Base-by-base conservation (phyloP, 2,329 filamentous ascomycete genomes). In the Cadophora sp. region DNA sequence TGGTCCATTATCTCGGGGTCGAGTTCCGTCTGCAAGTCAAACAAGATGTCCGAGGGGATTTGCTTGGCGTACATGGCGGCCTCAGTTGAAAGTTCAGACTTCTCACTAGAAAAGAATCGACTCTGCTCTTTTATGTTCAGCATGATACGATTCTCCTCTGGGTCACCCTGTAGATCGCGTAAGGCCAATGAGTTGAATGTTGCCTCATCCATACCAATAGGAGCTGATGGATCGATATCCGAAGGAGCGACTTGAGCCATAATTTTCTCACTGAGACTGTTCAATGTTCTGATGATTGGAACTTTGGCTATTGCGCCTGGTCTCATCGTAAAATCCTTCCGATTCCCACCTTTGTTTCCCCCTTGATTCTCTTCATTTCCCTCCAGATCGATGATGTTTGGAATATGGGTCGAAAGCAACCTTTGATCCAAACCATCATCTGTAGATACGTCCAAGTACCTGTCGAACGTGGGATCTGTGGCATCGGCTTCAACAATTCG, bases 321-420 rank as follows among this genome's bases (percentile, higher is more conserved):
- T 41, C 93, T 87, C 93, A 98, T 97, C 71, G 96, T 96, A 43
- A 91, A 81, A 76, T 98, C 94, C 64, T 95, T 93, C 62, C 91
- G 85, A 78, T 99, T 98, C 59, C 96, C 96, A 68, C 85, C 81
- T 74, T 86, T 90, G 75, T 90, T 87, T 62, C 94, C 92, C 73
- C 94, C 96, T 78, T 97, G 90, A 75, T 99, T 95, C 78, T 96
- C 92, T 80, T 98, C 96, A 76, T 99, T 99, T 36, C 91, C 96
- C 76, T 95, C 93, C 30, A 99, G 80, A 77, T 99, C 92, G 73
- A 99, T 94, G 71, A 96, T 94, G 73, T 94, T 89, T 0, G 96
- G 94, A 22, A 99, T 88, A 65, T 90, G 86, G 41, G 89, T 82
- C 3, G 89, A 82, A 71, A 86, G 81, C 58, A 87, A 82, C 71